phyloP scores from a whole-genome alignment of 73 alveolate genomes.

The Vitrella brassicaformis region DNA sequence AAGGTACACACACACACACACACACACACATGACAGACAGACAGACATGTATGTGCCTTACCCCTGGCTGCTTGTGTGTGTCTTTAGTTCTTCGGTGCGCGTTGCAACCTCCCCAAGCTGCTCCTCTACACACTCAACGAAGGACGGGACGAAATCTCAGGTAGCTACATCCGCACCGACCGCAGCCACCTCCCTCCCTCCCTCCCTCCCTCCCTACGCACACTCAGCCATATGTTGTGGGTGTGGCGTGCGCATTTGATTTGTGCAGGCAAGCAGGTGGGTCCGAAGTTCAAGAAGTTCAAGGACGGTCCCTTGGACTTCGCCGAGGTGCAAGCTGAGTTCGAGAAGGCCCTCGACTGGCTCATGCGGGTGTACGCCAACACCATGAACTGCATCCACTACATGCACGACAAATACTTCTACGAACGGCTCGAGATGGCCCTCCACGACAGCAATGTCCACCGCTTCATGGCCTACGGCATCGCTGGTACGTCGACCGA shows the following conservation, averaged over 20 bases:
- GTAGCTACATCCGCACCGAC: no score
- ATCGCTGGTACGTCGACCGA: no score
- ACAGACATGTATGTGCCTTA: no score
- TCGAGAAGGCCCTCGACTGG: neutral
- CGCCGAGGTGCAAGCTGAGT: neutral
- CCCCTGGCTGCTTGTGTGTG: neutral
- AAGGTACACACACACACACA: no score
- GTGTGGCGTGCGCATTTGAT: no score
- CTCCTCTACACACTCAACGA: neutral
- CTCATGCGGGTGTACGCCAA: neutral
- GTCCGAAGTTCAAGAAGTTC: neutral
- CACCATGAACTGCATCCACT: constrained; percentile 5
- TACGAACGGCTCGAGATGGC: neutral
- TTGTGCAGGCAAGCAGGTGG: neutral
- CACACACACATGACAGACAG: no score
- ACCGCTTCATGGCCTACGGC: constrained; percentile 3
- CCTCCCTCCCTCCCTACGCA: no score
- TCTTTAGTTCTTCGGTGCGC: neutral
- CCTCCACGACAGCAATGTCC: neutral
- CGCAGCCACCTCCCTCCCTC: no score
- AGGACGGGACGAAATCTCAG: neutral
- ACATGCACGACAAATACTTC: neutral
- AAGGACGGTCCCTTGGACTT: neutral
- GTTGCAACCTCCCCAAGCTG: neutral
- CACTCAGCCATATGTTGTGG: no score